Base-by-base conservation (phyloP, 2,329 filamentous ascomycete genomes). In the Botrytis galanthina region DNA sequence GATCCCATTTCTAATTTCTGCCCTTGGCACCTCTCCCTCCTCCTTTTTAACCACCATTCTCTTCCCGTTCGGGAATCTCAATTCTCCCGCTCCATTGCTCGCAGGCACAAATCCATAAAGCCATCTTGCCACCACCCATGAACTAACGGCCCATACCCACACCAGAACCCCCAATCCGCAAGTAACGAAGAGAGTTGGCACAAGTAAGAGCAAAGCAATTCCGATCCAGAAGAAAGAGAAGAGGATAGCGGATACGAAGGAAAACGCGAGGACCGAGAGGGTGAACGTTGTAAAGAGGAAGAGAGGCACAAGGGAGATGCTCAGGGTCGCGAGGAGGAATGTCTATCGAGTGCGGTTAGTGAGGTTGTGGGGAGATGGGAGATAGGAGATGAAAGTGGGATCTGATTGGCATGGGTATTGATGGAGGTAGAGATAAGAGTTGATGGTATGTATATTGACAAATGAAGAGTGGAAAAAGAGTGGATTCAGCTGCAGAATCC, bases 141-240 rank as follows among this genome's bases (percentile, higher is more conserved):
- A 87, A 22, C 85, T 87, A 14, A 92, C 83, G 12, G 86, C 89
- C 89, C 90, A 93, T 29, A 88, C 82, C 88, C 92, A 95, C 75
- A 91, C 82, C 74, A 91, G 86, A 1, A 90, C 83, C 8, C 89
- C 92, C 35, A 90, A 81, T 66, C 86, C 86, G 20, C 87, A 89
- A 4, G 91, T 90, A 75, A 93, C 81, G 81, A 93, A 87, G 54
- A 95, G 83, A 0, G 89, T 87, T 1, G 92, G 92, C 0, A 93
- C 83, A 26, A 96, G 86, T 59, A 95, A 80, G 66, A 93, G 80
- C 18, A 92, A 83, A 3, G 91, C 91, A 62, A 93, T 81, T 69
- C 90, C 88, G 71, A 90, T 86, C 85, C 89, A 91, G 83, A 92
- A 90, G 66, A 92, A 85, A 1, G 88, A 87, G 83, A 93, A 93